These are phyloP conservation scores for Epithemia pelagica DNA, from an alignment of 108 stramenopile species.

Conservation along the genomic window DNA sequence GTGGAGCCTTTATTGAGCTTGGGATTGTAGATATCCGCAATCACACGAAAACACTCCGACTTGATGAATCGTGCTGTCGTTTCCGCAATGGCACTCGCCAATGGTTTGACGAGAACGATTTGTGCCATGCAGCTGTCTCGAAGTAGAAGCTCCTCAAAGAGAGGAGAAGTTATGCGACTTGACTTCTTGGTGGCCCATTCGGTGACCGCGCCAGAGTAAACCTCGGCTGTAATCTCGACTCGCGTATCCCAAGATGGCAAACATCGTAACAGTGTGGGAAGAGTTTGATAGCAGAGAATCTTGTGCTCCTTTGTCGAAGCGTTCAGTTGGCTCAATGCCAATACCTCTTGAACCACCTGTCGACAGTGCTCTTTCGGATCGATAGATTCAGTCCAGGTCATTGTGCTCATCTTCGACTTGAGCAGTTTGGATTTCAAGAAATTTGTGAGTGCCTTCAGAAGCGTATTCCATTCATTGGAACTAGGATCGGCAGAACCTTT, in stretches of 20 bases:
- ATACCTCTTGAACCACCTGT: neutral
- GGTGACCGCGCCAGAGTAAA: conserved; percentile 30
- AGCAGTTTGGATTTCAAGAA: conserved; percentile 58
- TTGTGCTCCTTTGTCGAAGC: conserved; percentile 39
- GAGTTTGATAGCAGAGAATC: conserved; percentile 47
- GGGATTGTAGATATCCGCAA: conserved; percentile 25
- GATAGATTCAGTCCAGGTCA: conserved; percentile 13
- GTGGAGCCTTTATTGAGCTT: conserved; percentile 13
- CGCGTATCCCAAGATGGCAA: conserved; percentile 29
- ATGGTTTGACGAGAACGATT: conserved; percentile 26
- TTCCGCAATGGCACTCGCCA: conserved; percentile 32
- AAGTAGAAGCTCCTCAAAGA: conserved; percentile 63
- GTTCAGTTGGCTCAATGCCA: conserved; percentile 35
- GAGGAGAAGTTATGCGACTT: conserved; percentile 40
- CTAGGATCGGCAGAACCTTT: conserved; percentile 21
- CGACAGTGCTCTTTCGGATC: conserved; percentile 19
- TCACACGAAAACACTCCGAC: conserved; percentile 51
- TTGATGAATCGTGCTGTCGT: conserved; percentile 59
- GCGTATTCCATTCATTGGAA: conserved; percentile 41
- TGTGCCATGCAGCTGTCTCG: conserved; percentile 41
- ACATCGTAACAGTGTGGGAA: conserved; percentile 40
- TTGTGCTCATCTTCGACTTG: conserved; percentile 38
- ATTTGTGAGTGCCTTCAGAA: conserved; percentile 48
- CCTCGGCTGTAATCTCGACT: conserved; percentile 16
- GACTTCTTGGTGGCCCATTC: conserved; percentile 73